Percentiles rank a stretch among this genome's conserved stretches.
phyloP scores from a whole-genome alignment of 2,329 filamentous ascomycete species.

The Trichoderma oligosporum region DNA sequence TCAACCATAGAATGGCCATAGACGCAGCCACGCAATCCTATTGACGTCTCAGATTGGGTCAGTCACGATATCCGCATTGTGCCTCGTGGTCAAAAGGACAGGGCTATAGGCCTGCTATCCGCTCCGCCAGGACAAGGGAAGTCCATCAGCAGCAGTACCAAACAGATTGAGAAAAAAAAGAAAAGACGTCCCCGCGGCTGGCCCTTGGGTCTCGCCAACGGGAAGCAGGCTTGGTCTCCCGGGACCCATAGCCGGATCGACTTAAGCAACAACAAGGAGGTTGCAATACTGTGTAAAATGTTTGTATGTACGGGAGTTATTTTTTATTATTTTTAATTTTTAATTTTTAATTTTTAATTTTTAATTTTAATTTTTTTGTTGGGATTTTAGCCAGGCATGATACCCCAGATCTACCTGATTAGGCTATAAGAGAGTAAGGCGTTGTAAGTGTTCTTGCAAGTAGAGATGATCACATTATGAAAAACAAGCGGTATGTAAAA shows the following conservation, averaged over 20 bases:
- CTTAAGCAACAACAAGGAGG: not conserved
- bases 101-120: conserved; percentile 15
- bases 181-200: conserved; percentile 12
- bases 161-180: not conserved
- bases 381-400: not conserved
- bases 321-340: no score
- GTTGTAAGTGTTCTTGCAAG: not conserved
- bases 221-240: conserved; percentile 2
- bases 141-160: not conserved
- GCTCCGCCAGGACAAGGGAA: conserved; percentile 7
- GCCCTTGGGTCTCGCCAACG: not conserved
- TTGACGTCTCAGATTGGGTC: conserved; percentile 12
- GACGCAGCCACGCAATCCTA: conserved; percentile 12
- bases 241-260: conserved; percentile 15
- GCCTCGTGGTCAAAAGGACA: conserved; percentile 13
- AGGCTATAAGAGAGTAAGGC: not conserved
- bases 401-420: conserved; percentile 10
- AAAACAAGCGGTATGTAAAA: conserved; percentile 16
- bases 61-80: conserved; percentile 3
- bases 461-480: not conserved
- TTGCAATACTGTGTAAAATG: not conserved
- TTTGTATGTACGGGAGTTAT: no score
- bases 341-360: no score
- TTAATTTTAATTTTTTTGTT: no score
- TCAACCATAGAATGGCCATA: not conserved